Evolutionary conservation across 2,329 filamentous ascomycete genomes (phyloP).

Genomic region (Fusarium palustre): DNA sequence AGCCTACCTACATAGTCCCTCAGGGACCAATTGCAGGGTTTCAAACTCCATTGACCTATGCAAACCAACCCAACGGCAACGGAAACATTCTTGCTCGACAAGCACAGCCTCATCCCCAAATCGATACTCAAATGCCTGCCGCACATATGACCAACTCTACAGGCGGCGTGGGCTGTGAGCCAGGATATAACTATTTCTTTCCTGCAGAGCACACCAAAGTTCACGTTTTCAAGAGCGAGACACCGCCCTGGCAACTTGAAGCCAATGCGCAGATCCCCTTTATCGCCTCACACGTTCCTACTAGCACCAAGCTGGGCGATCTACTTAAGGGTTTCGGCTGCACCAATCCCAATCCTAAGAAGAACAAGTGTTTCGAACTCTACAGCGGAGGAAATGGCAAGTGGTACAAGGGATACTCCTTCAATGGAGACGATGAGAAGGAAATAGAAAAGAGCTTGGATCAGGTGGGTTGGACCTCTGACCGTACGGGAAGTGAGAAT

Average conservation of each 20-base stretch:
- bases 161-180: constrained; percentile 69
- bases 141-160: constrained; percentile 68
- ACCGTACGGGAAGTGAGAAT: constrained; percentile 59
- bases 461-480: constrained; percentile 69
- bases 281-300: constrained; percentile 64
- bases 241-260: constrained; percentile 65
- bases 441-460: constrained; percentile 62
- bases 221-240: constrained; percentile 65
- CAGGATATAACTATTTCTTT: constrained; percentile 74
- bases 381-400: constrained; percentile 65
- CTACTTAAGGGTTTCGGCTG: constrained; percentile 71
- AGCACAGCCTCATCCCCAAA: constrained; percentile 57
- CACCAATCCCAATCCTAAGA: constrained; percentile 60
- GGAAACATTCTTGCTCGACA: constrained; percentile 53
- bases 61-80: constrained; percentile 55
- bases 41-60: constrained; percentile 44
- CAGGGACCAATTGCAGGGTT: constrained; percentile 42
- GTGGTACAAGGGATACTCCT: constrained; percentile 69
- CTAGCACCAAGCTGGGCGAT: constrained; percentile 64
- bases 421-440: constrained; percentile 62
- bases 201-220: constrained; percentile 68
- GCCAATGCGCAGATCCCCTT: constrained; percentile 58
- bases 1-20: constrained; percentile 16
- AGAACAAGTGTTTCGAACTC: constrained; percentile 69
- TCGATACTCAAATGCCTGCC: constrained; percentile 61